Conservation (phyloP, 2,329 filamentous ascomycete species). For the Emergomyces pasteurianus region DNA sequence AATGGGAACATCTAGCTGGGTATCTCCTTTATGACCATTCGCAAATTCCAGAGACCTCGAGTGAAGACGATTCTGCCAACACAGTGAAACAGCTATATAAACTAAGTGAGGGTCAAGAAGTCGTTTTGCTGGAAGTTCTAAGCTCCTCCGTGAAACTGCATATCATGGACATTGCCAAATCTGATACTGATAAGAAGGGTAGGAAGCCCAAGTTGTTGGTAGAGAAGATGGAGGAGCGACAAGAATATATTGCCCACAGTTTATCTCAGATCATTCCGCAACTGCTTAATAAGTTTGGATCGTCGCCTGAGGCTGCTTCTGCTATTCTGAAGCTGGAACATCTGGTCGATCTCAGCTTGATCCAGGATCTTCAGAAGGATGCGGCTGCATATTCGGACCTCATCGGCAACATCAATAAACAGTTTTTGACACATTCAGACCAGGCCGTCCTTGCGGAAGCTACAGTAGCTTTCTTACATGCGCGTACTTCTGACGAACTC, state of each 20-base stretch:
- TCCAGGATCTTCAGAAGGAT: constrained; percentile 80
- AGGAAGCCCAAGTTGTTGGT: constrained; percentile 49
- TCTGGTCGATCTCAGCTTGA: constrained; percentile 72
- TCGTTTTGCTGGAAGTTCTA: constrained; percentile 75
- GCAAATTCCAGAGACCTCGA: constrained; percentile 41
- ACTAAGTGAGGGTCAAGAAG: constrained; percentile 64
- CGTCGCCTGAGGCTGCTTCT: constrained; percentile 74
- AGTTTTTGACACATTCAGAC: constrained; percentile 87
- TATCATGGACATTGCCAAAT: constrained; percentile 54
- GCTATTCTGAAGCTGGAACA: constrained; percentile 77
- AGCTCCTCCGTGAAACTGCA: constrained; percentile 68
- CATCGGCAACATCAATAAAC: constrained; percentile 82
- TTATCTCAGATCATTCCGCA: constrained; percentile 70
- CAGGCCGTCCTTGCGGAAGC: constrained; percentile 76
- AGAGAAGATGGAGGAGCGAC: constrained; percentile 53
- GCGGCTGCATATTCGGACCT: constrained; percentile 67
- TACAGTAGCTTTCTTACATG: constrained; percentile 68
- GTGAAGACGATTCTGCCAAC: constrained; percentile 47
- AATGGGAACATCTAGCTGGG: constrained; percentile 80
- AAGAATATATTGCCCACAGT: constrained; percentile 61
- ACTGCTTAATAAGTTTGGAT: constrained; percentile 84
- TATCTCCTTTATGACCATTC: constrained; percentile 92
- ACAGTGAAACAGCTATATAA: constrained; percentile 61
- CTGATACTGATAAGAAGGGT: constrained; percentile 41
- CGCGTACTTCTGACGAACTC: constrained; percentile 74